phyloP scores from a whole-genome alignment of 208 protist genomes.

The Leishmania aethiopica region DNA sequence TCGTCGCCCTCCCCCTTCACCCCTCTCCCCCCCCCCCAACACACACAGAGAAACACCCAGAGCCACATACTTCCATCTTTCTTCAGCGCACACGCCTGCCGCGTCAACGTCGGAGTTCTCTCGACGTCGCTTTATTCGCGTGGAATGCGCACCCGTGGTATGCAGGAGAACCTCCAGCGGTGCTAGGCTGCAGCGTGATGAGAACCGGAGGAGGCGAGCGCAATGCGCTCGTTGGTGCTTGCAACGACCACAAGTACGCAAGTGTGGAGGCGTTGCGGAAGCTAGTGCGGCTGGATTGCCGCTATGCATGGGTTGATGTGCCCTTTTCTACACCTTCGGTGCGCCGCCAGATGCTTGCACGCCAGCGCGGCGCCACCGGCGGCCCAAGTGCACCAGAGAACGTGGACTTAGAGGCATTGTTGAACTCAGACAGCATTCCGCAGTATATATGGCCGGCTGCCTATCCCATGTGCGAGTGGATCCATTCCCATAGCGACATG shows the following conservation, averaged over 20 bases:
- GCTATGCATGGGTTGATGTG: slow-evolving; percentile 26
- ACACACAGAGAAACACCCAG: no score
- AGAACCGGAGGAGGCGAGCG: not conserved
- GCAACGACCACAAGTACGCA: slow-evolving; percentile 9
- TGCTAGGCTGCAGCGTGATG: not conserved
- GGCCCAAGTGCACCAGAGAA: not conserved
- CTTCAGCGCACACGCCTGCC: not conserved
- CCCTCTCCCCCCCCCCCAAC: not conserved
- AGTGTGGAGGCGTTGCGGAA: slow-evolving; percentile 14
- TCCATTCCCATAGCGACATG: slow-evolving; percentile 20
- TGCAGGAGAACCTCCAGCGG: not conserved
- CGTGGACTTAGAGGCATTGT: slow-evolving; percentile 6
- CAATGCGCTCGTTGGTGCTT: not conserved
- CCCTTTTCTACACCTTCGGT: not conserved
- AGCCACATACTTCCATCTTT: not conserved
- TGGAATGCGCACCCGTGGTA: not conserved
- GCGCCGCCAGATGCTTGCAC: slow-evolving; percentile 5
- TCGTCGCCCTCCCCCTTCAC: not conserved
- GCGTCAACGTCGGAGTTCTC: not conserved
- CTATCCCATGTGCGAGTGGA: slow-evolving; percentile 35
- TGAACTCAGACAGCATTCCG: slow-evolving; percentile 55
- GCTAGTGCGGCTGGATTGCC: slow-evolving; percentile 11
- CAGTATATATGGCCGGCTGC: slow-evolving; percentile 61
- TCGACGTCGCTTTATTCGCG: not conserved
- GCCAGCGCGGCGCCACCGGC: not conserved